Evolutionary conservation across 1,284 basidiomycete genomes (phyloP), one percentile per base, ranked within the genome.

Genomic region (Naganishia cerealis): DNA sequence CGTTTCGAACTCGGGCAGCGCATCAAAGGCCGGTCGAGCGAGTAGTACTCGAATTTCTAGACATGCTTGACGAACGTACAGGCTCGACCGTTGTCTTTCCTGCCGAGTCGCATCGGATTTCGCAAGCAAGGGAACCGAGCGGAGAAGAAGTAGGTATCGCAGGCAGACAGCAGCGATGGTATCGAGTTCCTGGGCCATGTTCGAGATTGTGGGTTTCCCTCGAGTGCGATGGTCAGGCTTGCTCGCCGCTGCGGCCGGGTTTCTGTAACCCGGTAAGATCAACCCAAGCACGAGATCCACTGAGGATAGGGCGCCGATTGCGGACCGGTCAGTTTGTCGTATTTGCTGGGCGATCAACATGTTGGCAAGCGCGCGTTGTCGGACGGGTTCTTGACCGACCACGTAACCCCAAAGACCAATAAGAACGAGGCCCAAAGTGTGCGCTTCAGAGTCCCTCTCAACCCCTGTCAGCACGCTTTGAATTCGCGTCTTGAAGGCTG

Each of bases 381-480:
- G 73, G 15, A 68, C 57, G 12, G 75, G 67, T 5, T 73, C 66
- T 29, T 77, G 76, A 46, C 76, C 75, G 15, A 74, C 71, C 67
- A 81, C 73, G 6, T 79, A 68, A 24, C 77, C 76, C 79, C 80
- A 80, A 12, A 81, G 72, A 39, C 78, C 80, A 38, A 80, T 77
- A 12, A 80, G 71, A 15, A 81, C 79, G 18, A 81, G 72, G n/a
- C 76, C 77, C 6, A 81, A 74, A 8, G 77, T 76, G 56, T 78
- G 78, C 5, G 76, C 72, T 0, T 76, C 70, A 16, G 76, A 76
- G 53, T 77, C 76, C 29, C 73, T 72, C 3, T 77, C 74, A 2
- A 78, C 72, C 24, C 74, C 74, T 38, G 71, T 70, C 6, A 81
- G 70, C 12, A 75, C 72, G 6, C 69, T 72, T 48, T 74, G 71